Evolutionary conservation across 306 rosid genomes (phyloP), one percentile per base, ranked within the genome.

Genomic region (Gleditsia sinensis): DNA sequence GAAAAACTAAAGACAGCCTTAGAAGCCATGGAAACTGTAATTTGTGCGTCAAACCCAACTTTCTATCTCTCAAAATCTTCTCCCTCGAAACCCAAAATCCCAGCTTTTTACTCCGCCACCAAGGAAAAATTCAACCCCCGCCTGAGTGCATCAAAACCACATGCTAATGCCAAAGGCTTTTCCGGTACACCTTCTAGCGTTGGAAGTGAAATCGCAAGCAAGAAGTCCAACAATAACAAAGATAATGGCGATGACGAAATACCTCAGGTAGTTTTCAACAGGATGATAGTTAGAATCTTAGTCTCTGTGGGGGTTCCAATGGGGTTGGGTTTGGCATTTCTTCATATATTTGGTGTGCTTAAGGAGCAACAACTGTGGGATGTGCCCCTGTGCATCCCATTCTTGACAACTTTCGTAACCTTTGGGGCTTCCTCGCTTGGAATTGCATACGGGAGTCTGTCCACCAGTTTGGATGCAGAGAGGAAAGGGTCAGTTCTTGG

Each of bases 391-490:
- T 94, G 98, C 97, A 1, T 94, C 1, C 95, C 96, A 12, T 85
- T 91, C 64, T 2, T 78, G 63, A 90, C 96, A 25, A 83, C 86
- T 0, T 51, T 90, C 10, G 12, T 90, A 7, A 81, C 90, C 6
- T 90, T 90, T 55, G 96, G 97, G 21, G 76, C 91, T 33, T 94
- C 96, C 9, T 24, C 92, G 0, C 57, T 88, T 67, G 98, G 97
- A 50, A 82, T 88, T 45, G 92, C 96, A 0, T 91, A 88, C 72
- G 98, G 97, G 42, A 70, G 92, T 17, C 70, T 94, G 53, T 91
- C 97, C 16, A 39, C 95, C 2, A 90, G 96, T 69, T 86, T 91
- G 92, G 96, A 94, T 70, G 85, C 69, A 49, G 92, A 82, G 58
- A 82, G 76, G 69, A 65, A 87, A 76, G 97, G 96, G 0, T 80